Conservation (phyloP, 352 stramenopile genomes). For the Phytophthora foliorum region DNA sequence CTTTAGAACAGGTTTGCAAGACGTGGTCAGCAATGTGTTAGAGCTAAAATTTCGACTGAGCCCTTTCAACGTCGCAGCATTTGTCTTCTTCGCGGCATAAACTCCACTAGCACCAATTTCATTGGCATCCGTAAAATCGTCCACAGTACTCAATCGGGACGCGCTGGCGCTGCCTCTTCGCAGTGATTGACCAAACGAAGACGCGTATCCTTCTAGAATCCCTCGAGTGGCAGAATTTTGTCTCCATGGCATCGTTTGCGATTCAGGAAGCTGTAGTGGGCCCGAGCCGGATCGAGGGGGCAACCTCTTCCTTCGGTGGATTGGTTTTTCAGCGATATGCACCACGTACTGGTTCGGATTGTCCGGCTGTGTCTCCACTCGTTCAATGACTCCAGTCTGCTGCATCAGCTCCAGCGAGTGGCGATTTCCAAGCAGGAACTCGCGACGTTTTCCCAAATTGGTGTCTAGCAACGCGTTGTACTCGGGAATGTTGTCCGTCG, state of each 20-base stretch:
- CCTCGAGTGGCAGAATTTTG: constrained; percentile 13
- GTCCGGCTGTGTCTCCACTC: constrained; percentile 53
- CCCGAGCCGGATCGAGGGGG: constrained; percentile 34
- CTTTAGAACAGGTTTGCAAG: constrained; percentile 34
- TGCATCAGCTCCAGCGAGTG: constrained; percentile 66
- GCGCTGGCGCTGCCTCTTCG: background rate
- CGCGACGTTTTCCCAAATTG: constrained; percentile 67
- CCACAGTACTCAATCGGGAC: constrained; percentile 3
- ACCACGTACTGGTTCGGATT: constrained; percentile 82
- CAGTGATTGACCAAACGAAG: background rate
- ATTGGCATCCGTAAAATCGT: background rate
- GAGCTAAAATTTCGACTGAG: constrained; percentile 31
- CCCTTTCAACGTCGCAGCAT: constrained; percentile 33
- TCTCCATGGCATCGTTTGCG: constrained; percentile 27
- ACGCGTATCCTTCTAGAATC: constrained; percentile 7
- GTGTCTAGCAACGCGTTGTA: constrained; percentile 80
- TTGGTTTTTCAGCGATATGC: constrained; percentile 62
- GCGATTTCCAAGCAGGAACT: constrained; percentile 73
- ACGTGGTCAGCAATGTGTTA: constrained; percentile 17
- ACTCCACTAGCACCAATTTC: background rate
- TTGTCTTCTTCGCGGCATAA: constrained; percentile 22
- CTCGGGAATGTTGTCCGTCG: constrained; percentile 70
- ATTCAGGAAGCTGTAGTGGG: constrained; percentile 31
- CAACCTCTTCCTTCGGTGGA: constrained; percentile 51
- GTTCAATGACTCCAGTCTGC: constrained; percentile 69